phyloP scores from a whole-genome alignment of 352 stramenopile genomes.

The Globisporangium spinosum region DNA sequence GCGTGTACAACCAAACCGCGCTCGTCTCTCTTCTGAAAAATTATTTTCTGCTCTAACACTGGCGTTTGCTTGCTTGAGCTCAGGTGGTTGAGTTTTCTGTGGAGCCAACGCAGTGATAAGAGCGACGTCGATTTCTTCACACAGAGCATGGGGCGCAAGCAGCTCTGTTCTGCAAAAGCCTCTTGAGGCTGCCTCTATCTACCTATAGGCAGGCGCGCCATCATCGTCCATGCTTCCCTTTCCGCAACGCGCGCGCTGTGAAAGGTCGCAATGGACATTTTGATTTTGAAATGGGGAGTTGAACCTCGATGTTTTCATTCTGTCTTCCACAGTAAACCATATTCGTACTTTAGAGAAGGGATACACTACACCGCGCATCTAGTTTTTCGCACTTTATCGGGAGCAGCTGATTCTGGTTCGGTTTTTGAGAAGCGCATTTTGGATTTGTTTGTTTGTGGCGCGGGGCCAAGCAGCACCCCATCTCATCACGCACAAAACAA shows the following conservation, averaged over 20 bases:
- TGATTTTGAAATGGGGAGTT: not conserved
- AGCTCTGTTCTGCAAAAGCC: not conserved
- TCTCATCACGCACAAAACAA: not conserved
- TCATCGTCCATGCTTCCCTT: not conserved
- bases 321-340: not conserved
- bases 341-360: not conserved
- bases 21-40: not conserved
- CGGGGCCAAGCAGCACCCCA: not conserved
- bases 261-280: not conserved
- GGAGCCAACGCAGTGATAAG: not conserved
- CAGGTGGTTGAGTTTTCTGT: not conserved
- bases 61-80: not conserved
- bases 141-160: not conserved
- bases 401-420: conserved; percentile 1
- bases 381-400: not conserved
- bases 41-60: not conserved
- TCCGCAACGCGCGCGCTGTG: not conserved
- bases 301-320: not conserved
- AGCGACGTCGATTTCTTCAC: not conserved
- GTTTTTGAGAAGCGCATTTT: not conserved
- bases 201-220: not conserved
- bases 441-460: conserved; percentile 2
- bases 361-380: not conserved
- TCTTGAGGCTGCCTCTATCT: not conserved
- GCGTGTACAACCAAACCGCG: not conserved